Conservation (phyloP, 2,329 filamentous ascomycete species). For the Botrytis elliptica region DNA sequence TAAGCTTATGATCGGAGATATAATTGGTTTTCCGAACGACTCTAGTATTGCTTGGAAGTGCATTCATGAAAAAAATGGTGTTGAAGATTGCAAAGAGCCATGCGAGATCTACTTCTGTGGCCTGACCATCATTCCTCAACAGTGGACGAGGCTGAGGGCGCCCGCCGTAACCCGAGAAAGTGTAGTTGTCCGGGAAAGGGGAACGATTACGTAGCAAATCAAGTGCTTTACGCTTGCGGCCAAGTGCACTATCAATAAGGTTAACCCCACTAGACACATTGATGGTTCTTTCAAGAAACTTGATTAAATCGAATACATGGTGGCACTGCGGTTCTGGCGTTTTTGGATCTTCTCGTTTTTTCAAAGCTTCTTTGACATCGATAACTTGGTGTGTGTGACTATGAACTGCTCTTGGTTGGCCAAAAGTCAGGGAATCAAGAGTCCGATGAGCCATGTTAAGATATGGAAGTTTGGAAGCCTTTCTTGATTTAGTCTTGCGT, state of each 20-base stretch:
- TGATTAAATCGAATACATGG: neutral
- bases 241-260: neutral
- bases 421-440: too few relatives aligned
- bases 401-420: too few relatives aligned
- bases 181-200: neutral
- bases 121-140: neutral
- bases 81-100: neutral
- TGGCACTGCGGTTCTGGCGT: too few relatives aligned
- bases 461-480: neutral
- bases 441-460: neutral
- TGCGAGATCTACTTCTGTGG: neutral
- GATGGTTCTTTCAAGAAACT: neutral
- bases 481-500: neutral
- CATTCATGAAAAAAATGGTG: neutral
- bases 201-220: neutral
- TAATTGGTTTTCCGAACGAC: fast-evolving
- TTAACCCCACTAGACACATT: neutral
- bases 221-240: neutral
- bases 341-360: neutral
- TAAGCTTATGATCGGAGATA: fast-evolving
- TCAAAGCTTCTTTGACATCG: neutral
- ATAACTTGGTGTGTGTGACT: neutral
- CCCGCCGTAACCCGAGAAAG: fast-evolving
- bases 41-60: neutral
- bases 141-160: neutral